Evolutionary conservation across 1,139 yeast genomes (phyloP).

Genomic region (Debaryomycetaceae sp.): DNA sequence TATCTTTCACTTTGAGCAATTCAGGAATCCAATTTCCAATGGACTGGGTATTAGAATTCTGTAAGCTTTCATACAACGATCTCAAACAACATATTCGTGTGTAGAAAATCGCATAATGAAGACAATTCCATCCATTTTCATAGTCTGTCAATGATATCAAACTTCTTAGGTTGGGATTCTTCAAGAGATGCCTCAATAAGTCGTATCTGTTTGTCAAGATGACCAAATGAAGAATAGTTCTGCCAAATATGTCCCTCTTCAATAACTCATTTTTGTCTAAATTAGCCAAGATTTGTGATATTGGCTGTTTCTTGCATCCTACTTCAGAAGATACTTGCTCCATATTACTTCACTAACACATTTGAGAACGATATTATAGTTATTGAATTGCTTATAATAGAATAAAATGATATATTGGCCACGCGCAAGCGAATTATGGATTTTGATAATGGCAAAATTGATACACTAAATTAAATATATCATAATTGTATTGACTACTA

Average conservation of each 20-base stretch:
- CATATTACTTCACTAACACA: slow-evolving; percentile 12
- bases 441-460: not conserved
- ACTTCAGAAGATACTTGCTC: slow-evolving; percentile 1
- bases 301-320: slow-evolving; percentile 5
- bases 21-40: slow-evolving; percentile 26
- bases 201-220: slow-evolving; percentile 51
- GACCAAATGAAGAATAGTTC: slow-evolving; percentile 61
- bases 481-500: too few species aligned
- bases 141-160: slow-evolving; percentile 51
- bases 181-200: slow-evolving; percentile 44
- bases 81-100: slow-evolving; percentile 60
- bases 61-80: slow-evolving; percentile 39
- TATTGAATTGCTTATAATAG: not conserved
- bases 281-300: slow-evolving; percentile 19
- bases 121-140: slow-evolving; percentile 82
- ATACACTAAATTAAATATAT: too few species aligned
- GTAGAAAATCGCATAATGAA: slow-evolving; percentile 64
- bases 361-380: slow-evolving; percentile 7
- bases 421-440: not conserved
- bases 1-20: slow-evolving; percentile 57
- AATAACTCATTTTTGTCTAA: slow-evolving; percentile 41
- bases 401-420: not conserved
- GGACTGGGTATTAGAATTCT: slow-evolving; percentile 8
- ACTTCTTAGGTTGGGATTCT: slow-evolving; percentile 36
- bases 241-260: slow-evolving; percentile 69